phyloP scores from a whole-genome alignment of 371 early-diverging fungal genomes.

The Chytridium lagenaria region DNA sequence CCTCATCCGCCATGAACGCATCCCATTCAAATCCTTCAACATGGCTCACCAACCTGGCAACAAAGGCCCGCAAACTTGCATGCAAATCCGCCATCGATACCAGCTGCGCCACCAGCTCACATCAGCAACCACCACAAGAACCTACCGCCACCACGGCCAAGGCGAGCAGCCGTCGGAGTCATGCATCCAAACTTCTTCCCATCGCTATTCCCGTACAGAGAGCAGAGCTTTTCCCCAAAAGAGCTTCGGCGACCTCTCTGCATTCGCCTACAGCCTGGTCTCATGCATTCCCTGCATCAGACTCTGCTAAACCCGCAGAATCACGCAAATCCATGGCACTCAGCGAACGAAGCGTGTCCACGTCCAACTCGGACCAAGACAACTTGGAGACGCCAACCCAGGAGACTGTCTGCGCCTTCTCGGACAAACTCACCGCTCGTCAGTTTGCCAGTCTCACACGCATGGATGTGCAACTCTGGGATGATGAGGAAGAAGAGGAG shows the following conservation, averaged over 20 bases:
- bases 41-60: background rate
- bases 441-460: background rate
- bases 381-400: constrained; percentile 6
- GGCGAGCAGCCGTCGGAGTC: background rate
- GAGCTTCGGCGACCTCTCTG: background rate
- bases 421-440: constrained; percentile 6
- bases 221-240: background rate
- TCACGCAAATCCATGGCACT: background rate
- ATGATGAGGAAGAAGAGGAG: constrained; percentile 3
- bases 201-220: background rate
- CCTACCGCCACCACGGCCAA: background rate
- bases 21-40: background rate
- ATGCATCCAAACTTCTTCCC: background rate
- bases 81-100: too few relatives aligned
- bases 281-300: constrained; percentile 4
- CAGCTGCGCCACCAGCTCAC: background rate
- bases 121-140: too few relatives aligned
- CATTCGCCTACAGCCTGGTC: constrained; percentile 6
- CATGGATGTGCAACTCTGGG: background rate
- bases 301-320: background rate
- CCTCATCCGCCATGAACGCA: too few relatives aligned
- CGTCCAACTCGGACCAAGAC: background rate
- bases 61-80: background rate
- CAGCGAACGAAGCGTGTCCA: background rate
- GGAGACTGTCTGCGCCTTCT: background rate